Conservation (phyloP, 345 rosid genomes). For the Linum tenue region DNA sequence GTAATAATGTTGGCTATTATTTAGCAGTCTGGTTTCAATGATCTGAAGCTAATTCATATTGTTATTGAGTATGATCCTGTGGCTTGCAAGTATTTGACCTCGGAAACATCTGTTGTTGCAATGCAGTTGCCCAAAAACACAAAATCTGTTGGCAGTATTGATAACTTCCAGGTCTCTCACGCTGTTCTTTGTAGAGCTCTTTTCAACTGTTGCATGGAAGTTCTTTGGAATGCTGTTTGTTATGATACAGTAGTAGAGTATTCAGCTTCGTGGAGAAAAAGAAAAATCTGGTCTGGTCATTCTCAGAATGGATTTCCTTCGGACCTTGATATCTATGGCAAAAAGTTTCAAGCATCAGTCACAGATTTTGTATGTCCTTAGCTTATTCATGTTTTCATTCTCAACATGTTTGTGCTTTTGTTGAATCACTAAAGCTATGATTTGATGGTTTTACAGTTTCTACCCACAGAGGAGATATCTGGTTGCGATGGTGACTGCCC, state of each 20-base stretch:
- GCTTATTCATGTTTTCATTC: neutral
- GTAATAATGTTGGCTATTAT: constrained; percentile 13
- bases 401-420: neutral
- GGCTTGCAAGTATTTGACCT: constrained; percentile 14
- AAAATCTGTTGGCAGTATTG: constrained; percentile 71
- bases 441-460: constrained; percentile 31
- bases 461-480: constrained; percentile 27
- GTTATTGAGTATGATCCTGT: constrained; percentile 23
- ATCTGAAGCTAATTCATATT: constrained; percentile 13
- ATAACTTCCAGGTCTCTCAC: constrained; percentile 51
- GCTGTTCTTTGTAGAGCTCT: constrained; percentile 53
- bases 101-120: constrained; percentile 18
- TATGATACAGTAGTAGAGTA: constrained; percentile 50
- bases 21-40: constrained; percentile 39
- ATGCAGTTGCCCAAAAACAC: constrained; percentile 14
- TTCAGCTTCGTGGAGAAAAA: constrained; percentile 55
- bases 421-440: constrained; percentile 12
- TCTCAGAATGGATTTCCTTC: constrained; percentile 21
- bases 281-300: constrained; percentile 51
- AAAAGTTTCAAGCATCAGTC: constrained; percentile 20
- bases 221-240: constrained; percentile 82
- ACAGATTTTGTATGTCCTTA: constrained; percentile 27
- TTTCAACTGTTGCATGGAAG: constrained; percentile 60
- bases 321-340: constrained; percentile 8
- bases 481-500: constrained; percentile 29